Base-by-base conservation (phyloP, 306 rosid species). In the Oemleria cerasiformis region DNA sequence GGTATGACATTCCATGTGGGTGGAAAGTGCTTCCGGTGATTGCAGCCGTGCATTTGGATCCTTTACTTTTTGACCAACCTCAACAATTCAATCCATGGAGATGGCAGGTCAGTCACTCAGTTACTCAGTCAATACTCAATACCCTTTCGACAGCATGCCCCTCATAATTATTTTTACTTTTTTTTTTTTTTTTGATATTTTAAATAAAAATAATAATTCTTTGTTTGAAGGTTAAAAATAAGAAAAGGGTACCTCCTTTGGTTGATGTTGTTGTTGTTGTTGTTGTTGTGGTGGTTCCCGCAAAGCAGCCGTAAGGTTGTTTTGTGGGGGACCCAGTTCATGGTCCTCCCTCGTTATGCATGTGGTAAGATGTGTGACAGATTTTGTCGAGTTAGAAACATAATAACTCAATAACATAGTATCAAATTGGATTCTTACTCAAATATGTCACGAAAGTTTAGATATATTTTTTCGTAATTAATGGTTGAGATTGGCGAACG, bases 21-120 rank as follows among this genome's bases (percentile, higher is more conserved):
- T 95, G 99, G 99, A 91, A 95, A 95, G 97, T 95, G 84, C 99
- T 95, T 54, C 99, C 99, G 71, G 99, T 95, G 49, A 88, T 95
- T 65, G 82, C 97, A 79, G 97, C 99, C 65, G 90, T 79, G 87
- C 99, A 95, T 86, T 72, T 95, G 86, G 97, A 95, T 85, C 86
- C 99, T 80, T 74, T 72, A 61, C 90, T 84, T 86, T 95, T 88
- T 86, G 96, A 91, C 90, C 89, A 95, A 58, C 99, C 99, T 82
- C 96, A 89, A 63, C 89, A 81, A 77, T 95, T 95, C 86, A 78
- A 95, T 84, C 99, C 97, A 70, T 91, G 97, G 97, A 95, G 99
- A 84, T 95, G 99, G 97, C 97, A 95, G 96, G 99, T 91, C 67
- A 78, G 90, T 84, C 54, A 49, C 5, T 40, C 42, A 17, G 5